Evolutionary conservation across 495 filamentous ascomycete species (phyloP), one percentile per base, ranked within the genome.

Genomic region (Penicillium coprophilum): DNA sequence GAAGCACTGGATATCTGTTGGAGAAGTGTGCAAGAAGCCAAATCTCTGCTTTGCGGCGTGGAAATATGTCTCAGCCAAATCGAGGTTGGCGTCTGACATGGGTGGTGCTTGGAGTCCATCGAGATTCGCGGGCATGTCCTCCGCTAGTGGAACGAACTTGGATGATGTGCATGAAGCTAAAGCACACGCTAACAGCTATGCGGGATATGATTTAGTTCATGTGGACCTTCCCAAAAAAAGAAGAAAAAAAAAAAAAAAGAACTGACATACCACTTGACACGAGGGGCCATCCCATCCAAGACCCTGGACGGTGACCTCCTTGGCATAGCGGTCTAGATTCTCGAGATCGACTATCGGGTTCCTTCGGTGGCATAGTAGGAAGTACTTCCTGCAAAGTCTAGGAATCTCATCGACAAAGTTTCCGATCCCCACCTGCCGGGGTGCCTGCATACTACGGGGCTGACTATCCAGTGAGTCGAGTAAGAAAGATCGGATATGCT

Each of bases 1-100:
- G 28, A 64, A 69, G 17, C 66, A 67, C 15, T 66, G 61, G 4
- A 69, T 69, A 30, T 69, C 66, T 3, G 61, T 67, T 3, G 61
- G 50, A 15, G 63, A 64, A 7, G 66, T 60, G 32, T 64, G 51
- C 20, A 67, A 50, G 4, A 56, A 69, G 19, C 63, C 66, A 7
- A 69, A 55, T 17, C 66, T 47, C 32, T 67, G 63, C 43, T 66
- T 67, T 7, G 66, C 66, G 7, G 66, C 66, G 48, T 69, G 55
- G 40, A 69, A 69, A 19, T 64, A 69, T 21, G 58, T 58, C 45
- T 67, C 61, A 6, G 66, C 63, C 20, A 61, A 23, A 23, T 62
- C 63, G 17, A 69, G 53, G 50, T 57, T 60, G 20, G 54, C 59
- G 36, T 64, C 64, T 7, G 56, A 52, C 28, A 47, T 39, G 34